These are phyloP conservation scores for Wilcoxina mikolae DNA, from an alignment of 495 filamentous ascomycete species.

Conservation along the genomic window DNA sequence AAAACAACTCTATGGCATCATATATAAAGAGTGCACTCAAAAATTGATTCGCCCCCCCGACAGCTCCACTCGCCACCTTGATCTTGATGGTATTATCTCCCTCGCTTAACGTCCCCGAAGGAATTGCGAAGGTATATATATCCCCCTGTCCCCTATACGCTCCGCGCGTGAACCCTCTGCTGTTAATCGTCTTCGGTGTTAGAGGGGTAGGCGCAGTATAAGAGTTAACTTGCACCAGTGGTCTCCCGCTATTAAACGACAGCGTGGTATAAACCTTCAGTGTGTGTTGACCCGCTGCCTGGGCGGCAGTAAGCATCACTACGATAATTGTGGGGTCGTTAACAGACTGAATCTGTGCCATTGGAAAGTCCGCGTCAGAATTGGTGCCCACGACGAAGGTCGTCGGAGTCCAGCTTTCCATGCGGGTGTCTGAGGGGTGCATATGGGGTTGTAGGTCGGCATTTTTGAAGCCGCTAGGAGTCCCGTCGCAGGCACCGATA, in stretches of 20 bases:
- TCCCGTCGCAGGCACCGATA: constrained; percentile 50
- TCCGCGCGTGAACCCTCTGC: constrained; percentile 48
- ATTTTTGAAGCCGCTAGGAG: constrained; percentile 50
- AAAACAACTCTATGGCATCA: constrained; percentile 41
- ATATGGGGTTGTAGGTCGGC: constrained; percentile 50
- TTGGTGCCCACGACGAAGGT: constrained; percentile 47
- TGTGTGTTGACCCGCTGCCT: constrained; percentile 39
- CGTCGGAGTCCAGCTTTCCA: constrained; percentile 42
- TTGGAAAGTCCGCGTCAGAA: constrained; percentile 41
- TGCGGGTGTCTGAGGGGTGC: constrained; percentile 50
- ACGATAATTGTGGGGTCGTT: constrained; percentile 49
- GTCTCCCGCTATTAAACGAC: constrained; percentile 42
- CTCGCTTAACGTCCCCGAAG: constrained; percentile 40
- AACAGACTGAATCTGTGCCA: constrained; percentile 49
- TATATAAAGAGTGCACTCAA: constrained; percentile 49
- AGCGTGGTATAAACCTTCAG: constrained; percentile 51
- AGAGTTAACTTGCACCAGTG: constrained; percentile 38
- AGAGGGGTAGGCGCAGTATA: constrained; percentile 36
- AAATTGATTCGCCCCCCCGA: constrained; percentile 37
- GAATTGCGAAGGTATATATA: constrained; percentile 44
- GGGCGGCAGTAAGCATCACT: constrained; percentile 40
- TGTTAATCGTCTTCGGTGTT: constrained; percentile 49
- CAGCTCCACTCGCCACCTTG: constrained; percentile 44
- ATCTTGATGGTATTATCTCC: constrained; percentile 52
- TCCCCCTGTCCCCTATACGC: constrained; percentile 49